Conservation (phyloP, 176 grass and related monocot species). For the Aegilops speltoides region DNA sequence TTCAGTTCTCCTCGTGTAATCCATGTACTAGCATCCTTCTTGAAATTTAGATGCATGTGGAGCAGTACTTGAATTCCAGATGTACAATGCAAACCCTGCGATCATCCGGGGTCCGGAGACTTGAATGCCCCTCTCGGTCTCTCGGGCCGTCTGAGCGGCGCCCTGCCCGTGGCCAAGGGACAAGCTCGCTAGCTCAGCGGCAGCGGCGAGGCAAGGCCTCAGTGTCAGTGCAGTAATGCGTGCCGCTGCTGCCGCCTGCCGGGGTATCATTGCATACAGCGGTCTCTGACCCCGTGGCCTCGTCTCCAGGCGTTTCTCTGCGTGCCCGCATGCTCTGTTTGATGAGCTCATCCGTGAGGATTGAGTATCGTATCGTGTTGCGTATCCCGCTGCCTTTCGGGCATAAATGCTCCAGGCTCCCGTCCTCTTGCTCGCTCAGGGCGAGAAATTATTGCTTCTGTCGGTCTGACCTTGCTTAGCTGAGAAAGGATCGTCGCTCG, state of each 20-base stretch:
- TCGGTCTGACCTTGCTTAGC: constrained; percentile 15
- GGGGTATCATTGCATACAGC: background rate
- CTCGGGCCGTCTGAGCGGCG: background rate
- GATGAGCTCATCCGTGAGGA: constrained; percentile 15
- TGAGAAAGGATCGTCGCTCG: background rate
- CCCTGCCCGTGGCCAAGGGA: background rate
- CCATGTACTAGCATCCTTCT: background rate
- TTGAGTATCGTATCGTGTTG: background rate
- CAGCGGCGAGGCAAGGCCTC: constrained; percentile 1
- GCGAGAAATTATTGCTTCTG: constrained; percentile 6
- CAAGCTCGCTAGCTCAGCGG: background rate
- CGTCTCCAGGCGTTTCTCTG: constrained; percentile 34
- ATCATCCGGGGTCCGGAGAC: background rate
- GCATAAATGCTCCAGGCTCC: constrained; percentile 34
- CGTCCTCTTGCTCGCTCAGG: background rate
- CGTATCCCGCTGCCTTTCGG: constrained; percentile 24
- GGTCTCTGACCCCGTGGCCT: background rate
- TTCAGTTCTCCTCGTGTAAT: background rate
- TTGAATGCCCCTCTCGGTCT: constrained; percentile 17
- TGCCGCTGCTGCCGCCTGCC: background rate
- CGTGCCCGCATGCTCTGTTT: background rate
- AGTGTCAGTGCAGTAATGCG: constrained; percentile 11
- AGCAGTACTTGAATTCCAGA: background rate
- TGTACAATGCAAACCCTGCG: constrained; percentile 16
- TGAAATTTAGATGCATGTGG: background rate